Evolutionary conservation across 345 rosid species (phyloP).

Genomic region (Salix koriyanagi): DNA sequence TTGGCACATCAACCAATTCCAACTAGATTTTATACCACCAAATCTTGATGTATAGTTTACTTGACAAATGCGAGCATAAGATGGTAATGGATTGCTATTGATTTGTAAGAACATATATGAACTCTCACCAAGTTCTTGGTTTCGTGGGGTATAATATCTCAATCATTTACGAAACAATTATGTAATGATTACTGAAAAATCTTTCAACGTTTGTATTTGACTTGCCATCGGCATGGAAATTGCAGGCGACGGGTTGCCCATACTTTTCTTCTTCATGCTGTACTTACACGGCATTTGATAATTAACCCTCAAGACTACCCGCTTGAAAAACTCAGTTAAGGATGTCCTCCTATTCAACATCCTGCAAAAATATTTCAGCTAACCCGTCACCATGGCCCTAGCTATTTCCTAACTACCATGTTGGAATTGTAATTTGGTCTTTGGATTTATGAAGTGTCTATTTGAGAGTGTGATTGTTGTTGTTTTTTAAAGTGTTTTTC

Average conservation of each 20-base stretch:
- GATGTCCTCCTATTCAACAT: not conserved
- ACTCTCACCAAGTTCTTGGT: conserved; percentile 32
- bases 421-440: not conserved
- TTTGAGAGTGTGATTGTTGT: too few species aligned
- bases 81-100: conserved; percentile 23
- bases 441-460: too few species aligned
- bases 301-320: conserved; percentile 27
- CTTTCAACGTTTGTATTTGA: conserved; percentile 41
- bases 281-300: conserved; percentile 42
- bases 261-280: conserved; percentile 45
- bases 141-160: conserved; percentile 53
- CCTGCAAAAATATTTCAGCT: conserved; percentile 2
- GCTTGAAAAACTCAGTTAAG: not conserved
- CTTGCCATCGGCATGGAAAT: conserved; percentile 45
- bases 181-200: conserved; percentile 7
- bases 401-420: conserved; percentile 26
- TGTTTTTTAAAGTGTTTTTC: too few species aligned
- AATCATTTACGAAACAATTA: conserved; percentile 44
- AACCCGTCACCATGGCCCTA: conserved; percentile 21
- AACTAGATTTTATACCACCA: conserved; percentile 24
- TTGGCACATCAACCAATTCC: conserved; percentile 22
- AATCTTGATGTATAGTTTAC: conserved; percentile 17
- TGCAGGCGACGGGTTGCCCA: conserved; percentile 40
- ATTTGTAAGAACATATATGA: conserved; percentile 24
- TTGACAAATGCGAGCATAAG: not conserved